Conservation (phyloP, 768 basidiomycete genomes). For the Leccinum barrowsii region DNA sequence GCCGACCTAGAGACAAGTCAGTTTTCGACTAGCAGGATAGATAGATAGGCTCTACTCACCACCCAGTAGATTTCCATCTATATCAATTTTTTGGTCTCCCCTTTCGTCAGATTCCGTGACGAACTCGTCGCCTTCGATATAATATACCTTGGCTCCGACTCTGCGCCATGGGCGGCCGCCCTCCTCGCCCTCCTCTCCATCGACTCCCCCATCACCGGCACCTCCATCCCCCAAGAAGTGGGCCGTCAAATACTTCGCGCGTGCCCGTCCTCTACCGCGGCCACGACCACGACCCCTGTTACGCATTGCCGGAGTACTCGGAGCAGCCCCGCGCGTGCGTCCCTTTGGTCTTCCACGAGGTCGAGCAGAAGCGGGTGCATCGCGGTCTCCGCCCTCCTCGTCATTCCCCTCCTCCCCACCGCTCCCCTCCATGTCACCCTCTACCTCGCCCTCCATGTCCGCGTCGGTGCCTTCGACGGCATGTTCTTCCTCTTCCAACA, state of each 20-base stretch:
- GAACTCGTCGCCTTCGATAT: slow-evolving; percentile 89
- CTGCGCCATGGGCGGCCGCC: slow-evolving; percentile 66
- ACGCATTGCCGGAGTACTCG: slow-evolving; percentile 30
- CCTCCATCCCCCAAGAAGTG: slow-evolving; percentile 15
- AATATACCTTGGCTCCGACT: slow-evolving; percentile 70
- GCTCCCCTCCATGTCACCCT: slow-evolving; percentile 31
- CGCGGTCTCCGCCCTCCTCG: slow-evolving; percentile 34
- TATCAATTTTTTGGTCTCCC: slow-evolving; percentile 91
- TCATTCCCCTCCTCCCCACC: slow-evolving; percentile 29
- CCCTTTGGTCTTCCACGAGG: slow-evolving; percentile 38
- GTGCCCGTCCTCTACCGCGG: slow-evolving; percentile 40
- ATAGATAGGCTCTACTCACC: slow-evolving; percentile 46
- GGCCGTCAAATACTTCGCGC: slow-evolving; percentile 31
- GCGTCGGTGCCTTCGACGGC: slow-evolving; percentile 23
- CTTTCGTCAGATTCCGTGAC: slow-evolving; percentile 77
- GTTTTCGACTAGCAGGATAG: not conserved
- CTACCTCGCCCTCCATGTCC: slow-evolving; percentile 26
- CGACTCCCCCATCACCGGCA: slow-evolving; percentile 40
- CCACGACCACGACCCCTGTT: slow-evolving; percentile 37
- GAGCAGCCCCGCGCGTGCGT: slow-evolving; percentile 32
- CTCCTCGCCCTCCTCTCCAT: slow-evolving; percentile 37
- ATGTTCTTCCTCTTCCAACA: slow-evolving; percentile 32
- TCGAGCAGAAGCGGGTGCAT: slow-evolving; percentile 30
- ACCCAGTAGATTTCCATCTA: slow-evolving; percentile 75
- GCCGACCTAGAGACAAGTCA: slow-evolving; percentile 53